A percentile compares a stretch with the other conserved stretches of the same genome.
phyloP scores from a whole-genome alignment of 2,329 filamentous ascomycete species.

The Pestalotiopsis sp. region DNA sequence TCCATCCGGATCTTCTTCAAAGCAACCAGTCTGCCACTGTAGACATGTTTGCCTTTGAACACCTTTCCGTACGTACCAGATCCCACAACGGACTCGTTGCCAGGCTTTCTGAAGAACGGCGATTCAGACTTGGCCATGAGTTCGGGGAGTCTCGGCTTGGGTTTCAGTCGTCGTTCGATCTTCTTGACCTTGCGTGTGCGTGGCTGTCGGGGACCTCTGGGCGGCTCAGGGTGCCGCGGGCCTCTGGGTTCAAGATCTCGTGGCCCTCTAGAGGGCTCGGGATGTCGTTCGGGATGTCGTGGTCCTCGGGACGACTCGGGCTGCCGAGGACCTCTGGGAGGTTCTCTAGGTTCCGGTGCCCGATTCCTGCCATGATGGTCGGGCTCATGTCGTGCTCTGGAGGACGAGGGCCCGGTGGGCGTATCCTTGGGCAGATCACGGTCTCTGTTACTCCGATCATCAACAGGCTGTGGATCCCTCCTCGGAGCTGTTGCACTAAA shows the following conservation, averaged over 20 bases:
- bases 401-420: constrained; percentile 33
- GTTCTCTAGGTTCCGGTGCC: constrained; percentile 3
- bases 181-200: constrained; percentile 65
- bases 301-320: constrained; percentile 10
- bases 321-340: constrained; percentile 1
- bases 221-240: constrained; percentile 17
- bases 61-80: constrained; percentile 96
- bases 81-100: constrained; percentile 95
- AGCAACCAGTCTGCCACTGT: constrained; percentile 81
- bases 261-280: constrained; percentile 9
- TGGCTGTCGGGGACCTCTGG: constrained; percentile 12
- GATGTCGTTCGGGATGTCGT: constrained; percentile 18
- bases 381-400: constrained; percentile 29
- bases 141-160: constrained; percentile 69
- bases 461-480: constrained; percentile 43
- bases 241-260: constrained; percentile 29
- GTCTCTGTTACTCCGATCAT: constrained; percentile 30
- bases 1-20: constrained; percentile 94
- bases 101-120: constrained; percentile 92
- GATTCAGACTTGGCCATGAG: constrained; percentile 82
- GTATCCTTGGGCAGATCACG: constrained; percentile 13
- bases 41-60: constrained; percentile 93
- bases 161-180: constrained; percentile 71
- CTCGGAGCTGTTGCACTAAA: constrained; percentile 66
- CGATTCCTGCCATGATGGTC: constrained; percentile 30